phyloP scores from a whole-genome alignment of 768 basidiomycete genomes.

The Lentinula lateritia region DNA sequence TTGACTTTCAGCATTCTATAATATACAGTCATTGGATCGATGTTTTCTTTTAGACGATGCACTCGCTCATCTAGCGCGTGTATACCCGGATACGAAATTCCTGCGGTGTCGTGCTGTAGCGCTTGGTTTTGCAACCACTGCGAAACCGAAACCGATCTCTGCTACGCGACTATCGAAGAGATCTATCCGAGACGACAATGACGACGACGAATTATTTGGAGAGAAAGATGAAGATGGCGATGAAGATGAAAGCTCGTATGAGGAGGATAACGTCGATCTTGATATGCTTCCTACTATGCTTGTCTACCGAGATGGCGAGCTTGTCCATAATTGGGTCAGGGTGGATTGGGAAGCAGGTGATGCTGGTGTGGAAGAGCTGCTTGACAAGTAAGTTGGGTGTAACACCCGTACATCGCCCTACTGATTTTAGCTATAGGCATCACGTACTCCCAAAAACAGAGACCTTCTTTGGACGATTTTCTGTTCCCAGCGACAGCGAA shows the following conservation, averaged over 20 bases:
- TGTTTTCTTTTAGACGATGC: conserved; percentile 69
- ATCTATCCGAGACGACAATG: conserved; percentile 7
- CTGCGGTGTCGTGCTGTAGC: conserved; percentile 74
- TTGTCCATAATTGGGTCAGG: conserved; percentile 86
- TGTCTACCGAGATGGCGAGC: conserved; percentile 72
- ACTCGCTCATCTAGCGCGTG: conserved; percentile 62
- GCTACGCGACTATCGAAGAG: conserved; percentile 4
- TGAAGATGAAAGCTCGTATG: conserved; percentile 37
- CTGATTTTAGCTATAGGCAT: conserved; percentile 24
- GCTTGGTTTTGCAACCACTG: conserved; percentile 42
- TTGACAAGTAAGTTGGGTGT: conserved; percentile 45
- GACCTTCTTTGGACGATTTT: conserved; percentile 36
- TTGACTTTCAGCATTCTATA: not conserved
- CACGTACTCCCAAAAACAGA: conserved; percentile 31
- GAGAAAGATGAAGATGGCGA: conserved; percentile 33
- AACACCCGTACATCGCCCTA: not conserved
- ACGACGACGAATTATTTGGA: conserved; percentile 44
- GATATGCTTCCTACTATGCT: conserved; percentile 78
- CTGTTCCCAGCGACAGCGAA: conserved; percentile 43
- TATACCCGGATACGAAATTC: conserved; percentile 70
- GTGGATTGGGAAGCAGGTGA: conserved; percentile 81
- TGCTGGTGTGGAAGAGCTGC: conserved; percentile 62
- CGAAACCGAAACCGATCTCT: conserved; percentile 8
- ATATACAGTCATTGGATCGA: conserved; percentile 60
- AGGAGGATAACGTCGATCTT: conserved; percentile 64